phyloP scores from a whole-genome alignment of 768 basidiomycete genomes.

The Lentinula boryana region DNA sequence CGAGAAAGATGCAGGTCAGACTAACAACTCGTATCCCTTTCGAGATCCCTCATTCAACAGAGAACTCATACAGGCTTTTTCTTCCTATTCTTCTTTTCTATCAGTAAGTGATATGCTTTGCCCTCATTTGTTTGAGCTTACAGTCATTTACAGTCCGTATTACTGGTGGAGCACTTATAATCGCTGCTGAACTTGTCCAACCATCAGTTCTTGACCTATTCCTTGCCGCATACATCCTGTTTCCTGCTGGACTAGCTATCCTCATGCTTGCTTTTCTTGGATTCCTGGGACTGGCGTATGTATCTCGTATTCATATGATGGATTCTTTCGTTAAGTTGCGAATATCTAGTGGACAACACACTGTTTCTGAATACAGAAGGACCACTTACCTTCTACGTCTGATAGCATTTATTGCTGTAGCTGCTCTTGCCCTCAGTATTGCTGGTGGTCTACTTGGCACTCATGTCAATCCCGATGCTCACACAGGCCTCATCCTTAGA shows the following conservation, averaged over 20 bases:
- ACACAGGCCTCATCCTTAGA: slow-evolving; percentile 32
- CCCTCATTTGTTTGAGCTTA: background rate
- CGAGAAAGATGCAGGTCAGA: slow-evolving; percentile 35
- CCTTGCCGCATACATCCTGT: slow-evolving; percentile 46
- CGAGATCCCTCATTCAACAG: background rate
- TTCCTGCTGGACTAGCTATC: slow-evolving; percentile 34
- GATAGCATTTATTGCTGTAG: slow-evolving; percentile 28
- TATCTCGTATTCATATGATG: slow-evolving; percentile 11
- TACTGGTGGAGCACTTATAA: slow-evolving; percentile 47
- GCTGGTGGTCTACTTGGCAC: slow-evolving; percentile 43
- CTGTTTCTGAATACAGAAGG: slow-evolving; percentile 44
- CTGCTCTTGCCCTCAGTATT: slow-evolving; percentile 34
- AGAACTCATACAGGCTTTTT: slow-evolving; percentile 42
- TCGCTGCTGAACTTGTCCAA: slow-evolving; percentile 43
- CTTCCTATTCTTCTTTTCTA: slow-evolving; percentile 56
- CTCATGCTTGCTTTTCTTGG: slow-evolving; percentile 37
- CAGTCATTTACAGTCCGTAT: slow-evolving; percentile 43
- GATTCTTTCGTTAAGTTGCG: slow-evolving; percentile 19
- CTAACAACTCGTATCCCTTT: background rate
- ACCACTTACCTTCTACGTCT: slow-evolving; percentile 31
- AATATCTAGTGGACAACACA: slow-evolving; percentile 38
- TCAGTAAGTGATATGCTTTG: slow-evolving; percentile 32
- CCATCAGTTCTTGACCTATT: slow-evolving; percentile 38
- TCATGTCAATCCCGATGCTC: slow-evolving; percentile 24
- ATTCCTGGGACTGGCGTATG: slow-evolving; percentile 48